Evolutionary conservation across 805 yeast species (phyloP).

Genomic region (Hanseniaspora lachancei): DNA sequence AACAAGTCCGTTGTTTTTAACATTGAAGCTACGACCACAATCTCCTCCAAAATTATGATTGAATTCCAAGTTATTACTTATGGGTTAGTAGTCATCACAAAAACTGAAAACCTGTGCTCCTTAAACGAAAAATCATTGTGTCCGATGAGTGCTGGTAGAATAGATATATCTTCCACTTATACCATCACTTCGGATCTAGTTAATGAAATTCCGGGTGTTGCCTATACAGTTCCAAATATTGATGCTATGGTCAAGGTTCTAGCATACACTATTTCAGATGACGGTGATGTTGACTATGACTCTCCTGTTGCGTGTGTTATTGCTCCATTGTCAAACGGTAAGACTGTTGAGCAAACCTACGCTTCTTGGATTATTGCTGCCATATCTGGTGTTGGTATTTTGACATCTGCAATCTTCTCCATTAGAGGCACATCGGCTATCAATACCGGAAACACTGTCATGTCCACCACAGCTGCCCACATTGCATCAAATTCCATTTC

Average conservation of each 20-base stretch:
- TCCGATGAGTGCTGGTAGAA: constrained; percentile 78
- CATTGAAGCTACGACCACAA: constrained; percentile 64
- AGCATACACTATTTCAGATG: constrained; percentile 41
- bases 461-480: constrained; percentile 72
- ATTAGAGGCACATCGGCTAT: constrained; percentile 62
- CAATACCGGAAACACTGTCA: constrained; percentile 5
- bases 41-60: constrained; percentile 60
- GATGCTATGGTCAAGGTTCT: constrained; percentile 80
- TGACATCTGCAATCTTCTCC: constrained; percentile 77
- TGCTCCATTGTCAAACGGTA: constrained; percentile 74
- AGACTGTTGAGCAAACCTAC: constrained; percentile 82
- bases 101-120: constrained; percentile 51
- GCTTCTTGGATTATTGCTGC: constrained; percentile 96
- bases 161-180: constrained; percentile 50
- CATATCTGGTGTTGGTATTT: constrained; percentile 72
- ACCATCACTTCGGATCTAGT: constrained; percentile 32
- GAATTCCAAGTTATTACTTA: constrained; percentile 58
- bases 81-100: constrained; percentile 53
- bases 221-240: constrained; percentile 82
- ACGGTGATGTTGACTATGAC: constrained; percentile 21
- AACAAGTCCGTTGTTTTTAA: constrained; percentile 52
- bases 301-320: constrained; percentile 78
- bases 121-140: constrained; percentile 48
- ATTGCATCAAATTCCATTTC: constrained; percentile 94
- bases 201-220: constrained; percentile 59